Evolutionary conservation across 805 yeast genomes (phyloP).

Genomic region (Candida pini): DNA sequence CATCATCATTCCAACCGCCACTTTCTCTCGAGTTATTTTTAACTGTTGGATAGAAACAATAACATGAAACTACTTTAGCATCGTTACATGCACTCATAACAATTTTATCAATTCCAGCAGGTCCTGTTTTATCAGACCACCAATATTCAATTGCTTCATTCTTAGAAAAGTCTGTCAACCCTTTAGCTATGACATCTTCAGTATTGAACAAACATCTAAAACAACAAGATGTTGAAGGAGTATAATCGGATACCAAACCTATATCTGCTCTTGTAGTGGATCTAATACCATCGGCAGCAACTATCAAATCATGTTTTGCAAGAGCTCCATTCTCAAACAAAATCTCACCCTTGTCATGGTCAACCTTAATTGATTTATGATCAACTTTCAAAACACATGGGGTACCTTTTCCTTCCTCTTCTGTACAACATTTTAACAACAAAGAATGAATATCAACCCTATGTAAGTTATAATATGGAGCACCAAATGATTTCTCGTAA

Average conservation of each 20-base stretch:
- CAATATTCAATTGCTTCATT: slow-evolving; percentile 25
- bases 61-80: slow-evolving; percentile 21
- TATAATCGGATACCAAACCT: slow-evolving; percentile 17
- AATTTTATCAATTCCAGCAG: slow-evolving; percentile 18
- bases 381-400: slow-evolving; percentile 21
- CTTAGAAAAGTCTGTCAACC: slow-evolving; percentile 19
- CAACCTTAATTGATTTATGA: slow-evolving; percentile 17
- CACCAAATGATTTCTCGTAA: slow-evolving; percentile 23
- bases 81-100: slow-evolving; percentile 23
- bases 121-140: slow-evolving; percentile 18
- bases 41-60: slow-evolving; percentile 22
- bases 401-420: slow-evolving; percentile 17
- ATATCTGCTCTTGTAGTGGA: slow-evolving; percentile 16
- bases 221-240: slow-evolving; percentile 20
- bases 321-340: slow-evolving; percentile 23
- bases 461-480: slow-evolving; percentile 27
- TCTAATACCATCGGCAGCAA: slow-evolving; percentile 30
- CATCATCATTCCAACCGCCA: slow-evolving; percentile 22
- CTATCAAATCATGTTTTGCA: slow-evolving; percentile 22
- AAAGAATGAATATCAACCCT: slow-evolving; percentile 23
- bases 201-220: slow-evolving; percentile 23
- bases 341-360: slow-evolving; percentile 21
- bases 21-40: slow-evolving; percentile 13
- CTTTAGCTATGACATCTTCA: slow-evolving; percentile 12
- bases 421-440: slow-evolving; percentile 17